Conservation (phyloP, 2,329 filamentous ascomycete species). For the Exophiala sp. region DNA sequence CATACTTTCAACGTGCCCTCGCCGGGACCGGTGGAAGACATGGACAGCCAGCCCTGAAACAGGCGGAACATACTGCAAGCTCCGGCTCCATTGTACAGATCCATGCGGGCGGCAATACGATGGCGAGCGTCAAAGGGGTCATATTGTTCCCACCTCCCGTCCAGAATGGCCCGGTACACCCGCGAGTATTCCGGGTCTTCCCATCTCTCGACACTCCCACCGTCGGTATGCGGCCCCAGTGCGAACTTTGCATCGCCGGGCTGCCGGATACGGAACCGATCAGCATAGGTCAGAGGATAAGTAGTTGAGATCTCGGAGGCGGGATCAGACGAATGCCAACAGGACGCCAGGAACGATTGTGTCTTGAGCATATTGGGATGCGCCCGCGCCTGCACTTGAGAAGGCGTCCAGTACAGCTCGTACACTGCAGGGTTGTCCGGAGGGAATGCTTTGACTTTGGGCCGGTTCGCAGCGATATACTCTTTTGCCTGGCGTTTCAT, state of each 20-base stretch:
- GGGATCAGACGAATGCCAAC: constrained; percentile 56
- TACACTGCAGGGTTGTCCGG: constrained; percentile 62
- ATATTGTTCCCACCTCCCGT: constrained; percentile 71
- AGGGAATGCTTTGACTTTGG: constrained; percentile 55
- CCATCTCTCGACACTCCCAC: constrained; percentile 70
- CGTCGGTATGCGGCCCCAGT: constrained; percentile 67
- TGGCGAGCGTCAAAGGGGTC: constrained; percentile 74
- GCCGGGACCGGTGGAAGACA: constrained; percentile 64
- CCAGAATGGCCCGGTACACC: constrained; percentile 68
- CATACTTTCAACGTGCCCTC: constrained; percentile 81
- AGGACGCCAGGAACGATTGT: constrained; percentile 56
- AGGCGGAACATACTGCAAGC: constrained; percentile 79
- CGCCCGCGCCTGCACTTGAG: constrained; percentile 61
- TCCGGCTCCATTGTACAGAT: constrained; percentile 75
- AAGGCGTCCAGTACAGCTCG: constrained; percentile 68
- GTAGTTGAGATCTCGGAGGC: constrained; percentile 43
- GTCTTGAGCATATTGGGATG: constrained; percentile 59
- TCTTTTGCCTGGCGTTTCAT: constrained; percentile 61
- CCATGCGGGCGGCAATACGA: constrained; percentile 61
- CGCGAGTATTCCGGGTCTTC: constrained; percentile 62
- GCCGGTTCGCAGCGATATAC: constrained; percentile 58
- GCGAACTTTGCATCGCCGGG: constrained; percentile 66
- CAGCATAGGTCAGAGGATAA: constrained; percentile 62
- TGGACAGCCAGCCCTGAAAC: constrained; percentile 83
- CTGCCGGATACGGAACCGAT: constrained; percentile 64